phyloP scores from a whole-genome alignment of 768 basidiomycete species.

The Collybia nuda region DNA sequence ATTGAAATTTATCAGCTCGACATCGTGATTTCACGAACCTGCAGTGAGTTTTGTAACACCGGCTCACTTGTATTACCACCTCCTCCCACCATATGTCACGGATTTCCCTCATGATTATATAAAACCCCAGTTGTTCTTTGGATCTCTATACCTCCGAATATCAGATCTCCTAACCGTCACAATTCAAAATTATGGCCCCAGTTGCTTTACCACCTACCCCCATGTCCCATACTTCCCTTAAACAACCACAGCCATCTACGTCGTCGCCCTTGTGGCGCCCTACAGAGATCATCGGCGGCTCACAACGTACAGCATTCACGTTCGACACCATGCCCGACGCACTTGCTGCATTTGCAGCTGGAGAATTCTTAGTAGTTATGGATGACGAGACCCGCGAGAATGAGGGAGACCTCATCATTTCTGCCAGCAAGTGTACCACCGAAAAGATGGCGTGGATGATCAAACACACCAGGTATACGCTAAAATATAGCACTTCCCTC shows the following conservation, averaged over 20 bases:
- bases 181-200: not conserved
- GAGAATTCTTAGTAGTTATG: constrained; percentile 96
- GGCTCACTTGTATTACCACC: constrained; percentile 4
- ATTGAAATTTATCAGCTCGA: no score
- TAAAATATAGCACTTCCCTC: not conserved
- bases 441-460: constrained; percentile 99
- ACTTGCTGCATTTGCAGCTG: constrained; percentile 68
- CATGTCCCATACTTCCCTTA: constrained; percentile 4
- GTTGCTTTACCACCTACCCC: constrained; percentile 14
- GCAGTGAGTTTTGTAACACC: constrained; percentile 6
- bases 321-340: constrained; percentile 87
- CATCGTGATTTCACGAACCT: no score
- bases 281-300: constrained; percentile 23
- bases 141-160: constrained; percentile 3
- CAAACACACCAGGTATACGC: constrained; percentile 83
- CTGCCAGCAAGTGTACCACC: constrained; percentile 80
- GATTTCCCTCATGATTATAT: constrained; percentile 3
- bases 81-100: not conserved
- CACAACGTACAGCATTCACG: constrained; percentile 43
- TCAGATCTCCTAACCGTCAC: not conserved
- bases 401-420: constrained; percentile 94
- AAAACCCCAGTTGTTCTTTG: not conserved
- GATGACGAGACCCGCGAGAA: constrained; percentile 97
- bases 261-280: constrained; percentile 21
- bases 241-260: constrained; percentile 20